Conservation (phyloP, 371 early-diverging fungal species). For the Mortierella sp. region DNA sequence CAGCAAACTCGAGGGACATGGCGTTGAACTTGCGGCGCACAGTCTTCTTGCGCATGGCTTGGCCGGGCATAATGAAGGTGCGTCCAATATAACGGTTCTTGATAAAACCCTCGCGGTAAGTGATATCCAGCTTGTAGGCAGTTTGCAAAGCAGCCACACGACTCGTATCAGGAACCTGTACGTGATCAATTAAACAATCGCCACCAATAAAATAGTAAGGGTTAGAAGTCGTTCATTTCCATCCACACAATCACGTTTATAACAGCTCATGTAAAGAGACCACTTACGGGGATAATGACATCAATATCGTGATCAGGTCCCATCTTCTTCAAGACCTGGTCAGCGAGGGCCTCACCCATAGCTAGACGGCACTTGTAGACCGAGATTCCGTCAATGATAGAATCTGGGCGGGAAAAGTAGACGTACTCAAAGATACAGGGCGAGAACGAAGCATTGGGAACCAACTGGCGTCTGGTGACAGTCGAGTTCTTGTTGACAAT, state of each 20-base stretch:
- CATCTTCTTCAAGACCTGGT: slow-evolving; percentile 77
- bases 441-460: slow-evolving; percentile 71
- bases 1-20: slow-evolving; percentile 96
- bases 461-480: slow-evolving; percentile 77
- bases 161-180: slow-evolving; percentile 94
- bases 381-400: slow-evolving; percentile 97
- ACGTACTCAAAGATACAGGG: slow-evolving; percentile 99
- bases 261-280: slow-evolving; percentile 54
- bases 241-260: no score
- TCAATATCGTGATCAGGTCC: slow-evolving; percentile 90
- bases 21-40: slow-evolving; percentile 98
- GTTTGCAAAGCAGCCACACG: slow-evolving; percentile 95
- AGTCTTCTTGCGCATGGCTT: slow-evolving; percentile 90
- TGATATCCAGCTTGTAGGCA: slow-evolving; percentile 86
- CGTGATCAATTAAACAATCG: background rate
- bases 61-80: slow-evolving; percentile 99
- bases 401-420: slow-evolving; percentile 98
- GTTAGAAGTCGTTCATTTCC: no score
- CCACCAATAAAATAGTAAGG: no score
- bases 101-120: slow-evolving; percentile 98
- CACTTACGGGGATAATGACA: slow-evolving; percentile 96
- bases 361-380: slow-evolving; percentile 97
- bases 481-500: slow-evolving; percentile 83
- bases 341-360: slow-evolving; percentile 97
- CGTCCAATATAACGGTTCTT: slow-evolving; percentile 98